Evolutionary conservation across 106 monocot genomes (phyloP), one percentile per base, ranked within the genome.

Genomic region (Dioscorea dumetorum): DNA sequence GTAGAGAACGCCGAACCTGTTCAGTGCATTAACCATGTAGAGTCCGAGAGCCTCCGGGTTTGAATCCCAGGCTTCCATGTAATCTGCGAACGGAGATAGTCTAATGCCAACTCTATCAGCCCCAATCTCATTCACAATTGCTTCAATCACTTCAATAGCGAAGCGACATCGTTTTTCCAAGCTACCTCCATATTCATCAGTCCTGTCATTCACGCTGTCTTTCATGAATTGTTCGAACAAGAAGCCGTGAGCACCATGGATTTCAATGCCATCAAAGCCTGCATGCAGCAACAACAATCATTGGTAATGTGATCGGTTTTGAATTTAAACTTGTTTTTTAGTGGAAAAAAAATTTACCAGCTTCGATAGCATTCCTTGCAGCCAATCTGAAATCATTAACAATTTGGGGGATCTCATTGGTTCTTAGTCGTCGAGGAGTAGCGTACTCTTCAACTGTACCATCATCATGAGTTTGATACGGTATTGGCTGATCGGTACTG

Each of bases 331-430:
- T 41, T 5, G 6, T 41, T 3, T 41, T 2, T 10, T n/a, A 41
- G 6, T 41, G 10, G 2, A 54, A 13, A 18, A 19, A 18, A 2
- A 19, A 54, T 5, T 54, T 66, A 81, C 80, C 80, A 17, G 80
- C 80, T 67, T 84, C 76, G 10, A 85, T 78, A 24, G 80, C 77
- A 67, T 81, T 81, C 50, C 74, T 77, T 58, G 85, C 80, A 34
- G 80, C 80, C 58, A 67, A 32, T 74, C 74, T 73, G 62, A 74
- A 85, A 78, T 85, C 80, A 54, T 80, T 66, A 16, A 74, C 51
- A 5, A 84, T 50, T 4, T 49, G 22, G 11, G 73, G 67, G 4
- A 85, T 85, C 59, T 85, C 85, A 24, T 74, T 50, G 2, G 62
- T 33, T 18, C 49, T 49, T 62, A 80, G 51, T 1, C 80, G 59